These are phyloP conservation scores for Monascus purpureus DNA, from an alignment of 495 filamentous ascomycete species.

Conservation along the genomic window DNA sequence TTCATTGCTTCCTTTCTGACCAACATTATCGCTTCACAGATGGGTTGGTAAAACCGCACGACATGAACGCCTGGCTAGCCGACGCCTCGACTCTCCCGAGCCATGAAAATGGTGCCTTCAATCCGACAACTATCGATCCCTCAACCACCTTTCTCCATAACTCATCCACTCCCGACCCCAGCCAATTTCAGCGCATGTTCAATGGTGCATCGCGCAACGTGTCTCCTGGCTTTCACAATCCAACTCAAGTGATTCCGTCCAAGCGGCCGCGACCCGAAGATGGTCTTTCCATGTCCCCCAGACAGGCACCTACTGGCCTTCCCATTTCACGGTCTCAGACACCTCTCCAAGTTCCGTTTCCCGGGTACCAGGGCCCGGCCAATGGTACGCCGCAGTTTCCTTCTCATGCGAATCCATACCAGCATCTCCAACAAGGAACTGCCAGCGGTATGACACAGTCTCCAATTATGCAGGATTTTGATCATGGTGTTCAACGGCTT, in stretches of 20 bases:
- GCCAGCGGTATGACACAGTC: conserved; percentile 77
- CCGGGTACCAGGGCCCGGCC: conserved; percentile 46
- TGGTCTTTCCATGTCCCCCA: conserved; percentile 67
- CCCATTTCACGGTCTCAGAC: conserved; percentile 85
- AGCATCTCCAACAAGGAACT: conserved; percentile 70
- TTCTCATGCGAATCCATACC: conserved; percentile 51
- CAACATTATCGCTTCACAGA: conserved; percentile 24
- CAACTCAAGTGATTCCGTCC: conserved; percentile 73
- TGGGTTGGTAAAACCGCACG: conserved; percentile 43
- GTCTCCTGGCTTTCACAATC: conserved; percentile 59
- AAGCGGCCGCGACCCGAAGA: conserved; percentile 82
- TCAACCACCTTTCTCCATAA: conserved; percentile 37
- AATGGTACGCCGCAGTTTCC: conserved; percentile 39
- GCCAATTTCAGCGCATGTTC: conserved; percentile 55
- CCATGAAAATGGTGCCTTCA: conserved; percentile 68
- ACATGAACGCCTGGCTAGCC: conserved; percentile 78
- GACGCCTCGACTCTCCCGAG: conserved; percentile 56
- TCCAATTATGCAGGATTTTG: conserved; percentile 69
- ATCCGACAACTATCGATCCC: conserved; percentile 41
- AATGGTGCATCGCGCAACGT: conserved; percentile 73
- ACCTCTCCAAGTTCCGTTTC: conserved; percentile 58
- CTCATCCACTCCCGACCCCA: conserved; percentile 42
- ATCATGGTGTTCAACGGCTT: conserved; percentile 61
- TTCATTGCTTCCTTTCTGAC: conserved; percentile 13
- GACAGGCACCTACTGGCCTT: conserved; percentile 57